Evolutionary conservation across 257 asterid genomes (phyloP), one percentile per base, ranked within the genome.

Genomic region (Przewalskia tangutica): DNA sequence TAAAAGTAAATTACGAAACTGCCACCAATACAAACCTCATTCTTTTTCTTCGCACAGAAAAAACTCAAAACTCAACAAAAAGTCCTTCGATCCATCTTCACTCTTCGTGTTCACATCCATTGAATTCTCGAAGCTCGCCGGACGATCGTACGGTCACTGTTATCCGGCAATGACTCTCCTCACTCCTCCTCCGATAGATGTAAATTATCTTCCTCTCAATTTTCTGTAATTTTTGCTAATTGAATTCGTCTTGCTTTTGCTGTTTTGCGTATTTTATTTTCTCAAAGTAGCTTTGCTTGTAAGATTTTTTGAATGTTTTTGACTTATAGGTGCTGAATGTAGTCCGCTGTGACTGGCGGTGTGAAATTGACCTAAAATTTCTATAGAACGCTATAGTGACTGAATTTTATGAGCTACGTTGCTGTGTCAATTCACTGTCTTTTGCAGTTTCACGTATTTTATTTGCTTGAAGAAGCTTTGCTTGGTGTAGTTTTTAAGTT

Each of bases 121-220:
- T 2, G 63, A 56, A 56, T 10, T n/a, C 42, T 38, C 42, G 42
- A 38, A 38, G 42, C 6, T 86, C 79, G 82, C 42, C 51, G 84
- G 84, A 90, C 23, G 90, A 88, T 91, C 89, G 86, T 62, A 76
- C 83, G 67, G 79, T 87, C 80, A 42, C 77, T 81, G 36, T 85
- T 82, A 77, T 34, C 81, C 83, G 77, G 64, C 87, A 81, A 90
- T 90, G 93, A 90, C 96, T 77, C 92, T 90, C 32, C 85, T 84
- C 62, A 89, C 95, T 5, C 85, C 90, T 68, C 91, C 91, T n/a
- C 92, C 92, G 73, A 64, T 85, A 80, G 96, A 90, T 81, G 93
- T 91, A 88, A 81, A 13, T 70, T 42, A 11, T 64, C 36, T 48
- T 48, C 42, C 17, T 55, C 17, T 64, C 71, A 11, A 11, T 62